Conservation (phyloP, 257 asterid genomes). For the Solanum piurae region DNA sequence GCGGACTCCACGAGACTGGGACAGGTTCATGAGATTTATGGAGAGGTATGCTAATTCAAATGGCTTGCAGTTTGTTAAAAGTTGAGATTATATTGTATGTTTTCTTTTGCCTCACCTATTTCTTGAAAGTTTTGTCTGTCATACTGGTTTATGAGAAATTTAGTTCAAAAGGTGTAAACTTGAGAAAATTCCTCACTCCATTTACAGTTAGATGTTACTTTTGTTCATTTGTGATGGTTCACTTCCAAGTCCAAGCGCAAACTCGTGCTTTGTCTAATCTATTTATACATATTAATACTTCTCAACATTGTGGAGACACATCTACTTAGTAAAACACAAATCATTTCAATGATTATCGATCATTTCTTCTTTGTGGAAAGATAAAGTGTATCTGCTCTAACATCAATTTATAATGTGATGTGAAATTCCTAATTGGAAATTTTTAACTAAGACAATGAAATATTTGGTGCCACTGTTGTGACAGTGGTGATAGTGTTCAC, state of each 20-base stretch:
- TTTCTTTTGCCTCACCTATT: conserved; percentile 1
- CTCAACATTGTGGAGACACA: neutral
- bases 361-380: neutral
- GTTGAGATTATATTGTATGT: conserved; percentile 24
- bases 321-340: neutral
- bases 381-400: neutral
- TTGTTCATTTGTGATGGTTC: neutral
- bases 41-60: conserved; percentile 73
- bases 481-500: conserved; percentile 5
- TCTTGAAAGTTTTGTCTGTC: conserved; percentile 7
- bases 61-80: conserved; percentile 66
- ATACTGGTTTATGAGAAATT: conserved; percentile 10
- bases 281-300: neutral
- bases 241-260: neutral
- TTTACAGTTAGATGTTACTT: neutral
- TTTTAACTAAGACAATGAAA: neutral
- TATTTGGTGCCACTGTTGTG: neutral
- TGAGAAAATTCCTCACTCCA: neutral
- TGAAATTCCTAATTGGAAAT: neutral
- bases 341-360: neutral
- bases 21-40: conserved; percentile 97
- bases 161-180: conserved; percentile 14
- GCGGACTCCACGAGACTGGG: conserved; percentile 85
- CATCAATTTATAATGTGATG: neutral
- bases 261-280: neutral